Conservation (phyloP, 495 filamentous ascomycete genomes). For the Aspergillus kassunensis region DNA sequence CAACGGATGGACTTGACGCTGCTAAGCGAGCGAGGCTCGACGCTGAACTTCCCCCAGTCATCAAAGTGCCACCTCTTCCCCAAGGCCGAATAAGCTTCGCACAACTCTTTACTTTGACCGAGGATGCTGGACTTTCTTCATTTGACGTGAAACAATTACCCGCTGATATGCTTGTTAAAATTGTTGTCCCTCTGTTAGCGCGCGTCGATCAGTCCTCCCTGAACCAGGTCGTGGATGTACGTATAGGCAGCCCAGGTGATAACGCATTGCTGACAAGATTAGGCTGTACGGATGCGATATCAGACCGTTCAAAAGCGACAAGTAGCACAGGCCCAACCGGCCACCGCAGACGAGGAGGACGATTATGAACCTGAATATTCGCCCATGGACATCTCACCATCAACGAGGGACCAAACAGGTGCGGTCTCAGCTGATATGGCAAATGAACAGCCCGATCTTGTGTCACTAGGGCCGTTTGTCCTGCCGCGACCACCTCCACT, state of each 20-base stretch:
- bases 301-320: slow-evolving; percentile 42
- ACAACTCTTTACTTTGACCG: slow-evolving; percentile 78
- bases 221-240: slow-evolving; percentile 62
- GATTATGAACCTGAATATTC: slow-evolving; percentile 85
- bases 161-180: slow-evolving; percentile 66
- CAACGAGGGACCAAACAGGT: slow-evolving; percentile 67
- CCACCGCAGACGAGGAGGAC: slow-evolving; percentile 68
- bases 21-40: slow-evolving; percentile 68
- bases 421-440: slow-evolving; percentile 53
- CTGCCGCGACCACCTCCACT: slow-evolving; percentile 74
- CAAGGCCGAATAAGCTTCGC: slow-evolving; percentile 71
- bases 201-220: slow-evolving; percentile 60
- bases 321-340: slow-evolving; percentile 38
- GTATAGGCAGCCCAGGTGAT: not conserved
- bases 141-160: slow-evolving; percentile 83
- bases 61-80: slow-evolving; percentile 61
- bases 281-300: slow-evolving; percentile 48
- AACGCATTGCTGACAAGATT: slow-evolving; percentile 22
- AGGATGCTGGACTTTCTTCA: slow-evolving; percentile 62
- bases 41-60: slow-evolving; percentile 45
- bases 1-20: slow-evolving; percentile 63
- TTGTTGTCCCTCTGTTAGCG: slow-evolving; percentile 66
- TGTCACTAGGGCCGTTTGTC: slow-evolving; percentile 64
- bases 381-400: slow-evolving; percentile 65
- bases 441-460: slow-evolving; percentile 50